Conservation (phyloP, 257 asterid genomes). For the Solanum acaule region DNA sequence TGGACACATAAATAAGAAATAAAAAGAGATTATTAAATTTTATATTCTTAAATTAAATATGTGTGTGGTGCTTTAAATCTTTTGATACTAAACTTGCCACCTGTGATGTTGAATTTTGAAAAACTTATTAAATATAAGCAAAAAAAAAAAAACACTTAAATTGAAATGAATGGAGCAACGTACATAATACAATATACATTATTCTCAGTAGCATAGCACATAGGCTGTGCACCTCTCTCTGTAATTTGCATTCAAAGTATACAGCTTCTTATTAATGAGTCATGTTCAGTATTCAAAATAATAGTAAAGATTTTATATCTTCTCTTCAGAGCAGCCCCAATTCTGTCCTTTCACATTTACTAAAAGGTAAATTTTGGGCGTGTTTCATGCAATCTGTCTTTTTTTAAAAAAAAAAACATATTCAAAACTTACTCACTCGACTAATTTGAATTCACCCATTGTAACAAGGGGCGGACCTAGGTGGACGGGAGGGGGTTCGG, state of each 20-base stretch:
- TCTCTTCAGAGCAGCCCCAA: not conserved
- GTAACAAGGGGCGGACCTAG: too few relatives aligned
- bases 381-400: not conserved
- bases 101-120: too few relatives aligned
- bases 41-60: too few relatives aligned
- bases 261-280: conserved; percentile 8
- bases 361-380: not conserved
- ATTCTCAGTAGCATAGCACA: conserved; percentile 7
- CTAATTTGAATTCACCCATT: not conserved
- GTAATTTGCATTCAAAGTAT: conserved; percentile 9
- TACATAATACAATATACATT: not conserved
- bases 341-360: conserved; percentile 23
- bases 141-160: too few relatives aligned
- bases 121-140: too few relatives aligned
- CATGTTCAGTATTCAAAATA: not conserved
- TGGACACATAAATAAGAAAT: too few relatives aligned
- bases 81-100: too few relatives aligned
- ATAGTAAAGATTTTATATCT: not conserved
- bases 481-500: too few relatives aligned
- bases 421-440: not conserved
- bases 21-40: too few relatives aligned
- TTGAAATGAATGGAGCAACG: too few relatives aligned
- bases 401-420: not conserved
- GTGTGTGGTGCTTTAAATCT: too few relatives aligned
- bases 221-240: conserved; percentile 5